Evolutionary conservation across 1,284 basidiomycete genomes (phyloP), one percentile per base, ranked within the genome.

Genomic region (Apiotrichum mycotoxinovorans): DNA sequence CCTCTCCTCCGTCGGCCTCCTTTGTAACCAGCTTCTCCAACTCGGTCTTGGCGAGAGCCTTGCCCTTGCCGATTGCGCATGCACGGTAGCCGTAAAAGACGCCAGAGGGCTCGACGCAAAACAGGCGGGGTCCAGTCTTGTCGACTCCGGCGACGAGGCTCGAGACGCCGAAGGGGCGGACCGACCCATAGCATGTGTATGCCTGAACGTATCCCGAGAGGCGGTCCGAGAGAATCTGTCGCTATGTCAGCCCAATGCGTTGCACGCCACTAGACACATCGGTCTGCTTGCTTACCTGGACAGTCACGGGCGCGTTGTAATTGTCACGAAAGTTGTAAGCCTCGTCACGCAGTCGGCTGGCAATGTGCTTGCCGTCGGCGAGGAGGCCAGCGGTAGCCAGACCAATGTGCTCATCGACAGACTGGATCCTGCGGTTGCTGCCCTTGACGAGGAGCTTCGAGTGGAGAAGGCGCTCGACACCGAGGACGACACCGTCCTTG

Each of bases 121-220:
- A 97, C 27, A 99, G 81, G 52, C 84, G 82, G 51, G 96, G 93
- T 3, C 93, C 93, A 41, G 83, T 83, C 76, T 91, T 89, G 80
- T 98, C 96, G 9, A 95, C 83, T 12, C 88, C 87, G 41, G 87
- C 95, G 20, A 98, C 79, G 71, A 99, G 88, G 23, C 93, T 87
- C 66, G 91, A 92, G 66, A 95, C 87, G 17, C 96, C 96, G 67
- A 98, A 98, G 0, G 96, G 96, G 26, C 96, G 87, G 34, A 98
- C 96, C 25, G 94, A 97, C 0, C 94, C 97, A 78, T 98, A 98
- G 51, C 97, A 86, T 10, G 96, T 98, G 80, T 97, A 98, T 22
- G 89, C 87, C 79, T 98, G 96, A 3, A 92, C 87, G 74, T 93
- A 97, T 38, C 87, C 83, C 1, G 89, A 88, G 44, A 98, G 73